Evolutionary conservation across 768 basidiomycete genomes (phyloP), one percentile per base, ranked within the genome.

Genomic region (Mycena amicta): DNA sequence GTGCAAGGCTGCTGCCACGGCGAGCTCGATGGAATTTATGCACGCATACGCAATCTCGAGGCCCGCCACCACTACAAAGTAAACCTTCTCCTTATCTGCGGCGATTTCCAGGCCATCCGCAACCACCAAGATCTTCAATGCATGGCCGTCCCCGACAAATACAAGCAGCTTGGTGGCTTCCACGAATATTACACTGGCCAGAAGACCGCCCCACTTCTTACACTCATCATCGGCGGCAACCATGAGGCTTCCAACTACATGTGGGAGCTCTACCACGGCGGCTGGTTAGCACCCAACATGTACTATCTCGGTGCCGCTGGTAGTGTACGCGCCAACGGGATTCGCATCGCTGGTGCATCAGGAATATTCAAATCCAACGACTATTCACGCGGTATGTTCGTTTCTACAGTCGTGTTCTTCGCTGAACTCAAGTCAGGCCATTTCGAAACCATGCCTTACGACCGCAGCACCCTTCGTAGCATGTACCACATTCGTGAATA

Each of bases 1-100:
- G 80, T 98, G 26, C 87, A 97, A 77, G 95, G 95, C 2, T 98
- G 97, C 77, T 95, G 92, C 65, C 97, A 99, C 71, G 97, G 97
- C 30, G 84, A 88, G 61, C 83, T 97, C n/a, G 90, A 93, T 71
- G 81, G 83, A 11, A 96, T 96, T 53, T 98, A 98, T 75, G 70
- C 74, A 11, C 83, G 88, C 30, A 83, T 98, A 53, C 74, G 72
- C 3, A 65, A 74, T 13, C 82, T 94, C 28, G 90, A 97, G 68
- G 61, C 67, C 2, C 74, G 73, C 59, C 81, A 90, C 65, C 71
- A 76, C 13, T 87, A 86, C 72, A 86, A 83, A 55, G 83, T 97
- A 54, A 92, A 96, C 66, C 75, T 95, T 1, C 82, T 99, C 15
- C 82, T 99, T 39, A 88, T 98, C 27, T 98, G 96, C 57, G 97